Base-by-base conservation (phyloP, 2,329 filamentous ascomycete genomes). In the Fusarium sp. region DNA sequence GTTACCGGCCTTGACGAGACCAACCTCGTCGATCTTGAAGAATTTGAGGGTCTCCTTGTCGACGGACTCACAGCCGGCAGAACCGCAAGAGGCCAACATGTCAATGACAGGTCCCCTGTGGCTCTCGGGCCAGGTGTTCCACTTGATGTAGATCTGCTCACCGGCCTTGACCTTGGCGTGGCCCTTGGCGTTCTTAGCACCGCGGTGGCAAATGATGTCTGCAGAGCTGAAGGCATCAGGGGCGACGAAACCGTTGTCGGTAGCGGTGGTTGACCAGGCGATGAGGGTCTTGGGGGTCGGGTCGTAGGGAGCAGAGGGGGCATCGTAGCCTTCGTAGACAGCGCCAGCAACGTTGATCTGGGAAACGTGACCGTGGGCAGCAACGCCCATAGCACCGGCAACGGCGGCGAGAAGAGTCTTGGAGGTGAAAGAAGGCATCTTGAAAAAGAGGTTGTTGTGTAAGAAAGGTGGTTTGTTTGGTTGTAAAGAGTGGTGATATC, bases 1-100 rank as follows among this genome's bases (percentile, higher is more conserved):
- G 67, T 78, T 81, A 67, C 80, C 75, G 65, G 89, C 83, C 53
- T 75, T 67, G 62, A 86, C 78, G 30, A 89, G 82, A 73, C 89
- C 90, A 40, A 79, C 82, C 73, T 86, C 85, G 54, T 85, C 84
- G 68, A 92, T 90, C 86, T 92, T 92, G 85, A 90, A 88, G 81
- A 87, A 91, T 74, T 87, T 80, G 57, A 91, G 84, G 13, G 80
- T 77, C 10, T 80, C 80, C 81, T 89, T 87, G 80, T 87, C 85
- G 63, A 87, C 87, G 2, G 80, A 78, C 56, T 85, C 82, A 79
- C 88, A 91, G 77, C 89, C 85, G 38, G 83, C 85, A 60, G 83
- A 81, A 40, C 75, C 75, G 82, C 88, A 90, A 75, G 85, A 83
- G 67, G 90, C 90, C 40, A 92, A 82, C 83, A 91, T 92, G 79